A percentile compares a stretch with the other conserved stretches of the same genome.
These are phyloP conservation scores for Polychytrium aggregatum DNA, from an alignment of 192 early-diverging fungal genomes.

Conservation along the genomic window DNA sequence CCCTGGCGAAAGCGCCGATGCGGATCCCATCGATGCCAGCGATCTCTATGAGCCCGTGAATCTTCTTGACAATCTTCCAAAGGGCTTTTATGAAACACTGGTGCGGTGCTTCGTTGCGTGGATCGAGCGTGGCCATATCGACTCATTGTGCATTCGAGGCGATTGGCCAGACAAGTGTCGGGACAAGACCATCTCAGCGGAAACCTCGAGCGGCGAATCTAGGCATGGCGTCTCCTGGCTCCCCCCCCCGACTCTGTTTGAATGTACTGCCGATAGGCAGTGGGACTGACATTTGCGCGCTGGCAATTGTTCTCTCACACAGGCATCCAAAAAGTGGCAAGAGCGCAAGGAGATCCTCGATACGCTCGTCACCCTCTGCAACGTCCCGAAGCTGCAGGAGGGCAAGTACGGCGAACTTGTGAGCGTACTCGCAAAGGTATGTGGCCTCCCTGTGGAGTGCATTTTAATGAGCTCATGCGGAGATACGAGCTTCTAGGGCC, in stretches of 20 bases:
- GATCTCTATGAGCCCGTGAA: slow-evolving; percentile 85
- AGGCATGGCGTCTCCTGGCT: too few relatives aligned
- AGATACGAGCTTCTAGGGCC: too few relatives aligned
- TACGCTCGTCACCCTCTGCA: slow-evolving; percentile 52
- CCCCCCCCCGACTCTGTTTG: too few relatives aligned
- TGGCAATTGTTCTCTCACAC: slow-evolving; percentile 8
- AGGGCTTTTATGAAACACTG: slow-evolving; percentile 65
- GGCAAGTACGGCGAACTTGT: slow-evolving; percentile 73
- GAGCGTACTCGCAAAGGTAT: slow-evolving; percentile 68
- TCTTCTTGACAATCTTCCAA: slow-evolving; percentile 75
- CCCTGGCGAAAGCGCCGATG: neutral
- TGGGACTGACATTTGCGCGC: neutral
- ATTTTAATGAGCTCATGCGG: too few relatives aligned
- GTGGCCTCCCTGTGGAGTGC: too few relatives aligned
- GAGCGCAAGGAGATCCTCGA: slow-evolving; percentile 90
- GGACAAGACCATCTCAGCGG: too few relatives aligned
- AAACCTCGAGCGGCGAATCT: neutral
- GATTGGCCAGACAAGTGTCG: too few relatives aligned
- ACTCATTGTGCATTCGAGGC: too few relatives aligned
- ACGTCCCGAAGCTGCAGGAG: slow-evolving; percentile 65
- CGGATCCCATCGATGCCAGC: slow-evolving; percentile 54
- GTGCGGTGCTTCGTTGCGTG: too few relatives aligned
- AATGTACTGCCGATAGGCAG: neutral
- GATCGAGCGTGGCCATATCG: too few relatives aligned
- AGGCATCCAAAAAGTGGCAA: slow-evolving; percentile 85